phyloP scores from a whole-genome alignment of 2,329 filamentous ascomycete genomes.

The Hypoxylon rubiginosum region DNA sequence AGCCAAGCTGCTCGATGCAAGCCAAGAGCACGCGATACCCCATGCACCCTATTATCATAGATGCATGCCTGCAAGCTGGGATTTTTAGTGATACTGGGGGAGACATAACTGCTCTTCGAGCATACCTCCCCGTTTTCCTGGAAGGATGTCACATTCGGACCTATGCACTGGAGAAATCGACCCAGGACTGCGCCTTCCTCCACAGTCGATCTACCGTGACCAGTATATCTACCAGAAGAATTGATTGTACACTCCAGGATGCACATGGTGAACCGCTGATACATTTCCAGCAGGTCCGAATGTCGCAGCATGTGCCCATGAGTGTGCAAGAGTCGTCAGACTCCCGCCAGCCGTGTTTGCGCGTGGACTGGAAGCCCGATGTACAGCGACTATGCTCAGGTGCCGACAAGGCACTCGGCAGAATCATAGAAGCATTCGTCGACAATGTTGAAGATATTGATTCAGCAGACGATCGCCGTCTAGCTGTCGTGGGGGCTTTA shows the following conservation, averaged over 20 bases:
- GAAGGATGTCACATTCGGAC: conserved; percentile 19
- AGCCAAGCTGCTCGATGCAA: no score
- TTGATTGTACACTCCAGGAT: conserved; percentile 19
- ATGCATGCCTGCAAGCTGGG: conserved; percentile 37
- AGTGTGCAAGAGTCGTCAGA: background rate
- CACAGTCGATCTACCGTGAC: conserved; percentile 19
- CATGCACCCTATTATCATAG: conserved; percentile 40
- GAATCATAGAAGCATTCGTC: conserved; percentile 13
- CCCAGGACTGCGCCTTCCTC: conserved; percentile 9
- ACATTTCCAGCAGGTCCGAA: background rate
- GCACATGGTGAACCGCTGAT: background rate
- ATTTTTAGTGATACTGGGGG: conserved; percentile 27
- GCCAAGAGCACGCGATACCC: conserved; percentile 19
- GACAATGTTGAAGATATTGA: background rate
- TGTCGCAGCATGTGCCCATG: conserved; percentile 24
- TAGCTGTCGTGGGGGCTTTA: conserved; percentile 9
- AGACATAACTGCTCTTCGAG: background rate
- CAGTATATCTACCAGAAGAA: conserved; percentile 16
- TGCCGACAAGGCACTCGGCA: background rate
- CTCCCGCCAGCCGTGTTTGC: conserved; percentile 30
- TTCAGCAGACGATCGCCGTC: conserved; percentile 1
- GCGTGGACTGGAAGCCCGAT: conserved; percentile 41
- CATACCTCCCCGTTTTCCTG: conserved; percentile 37
- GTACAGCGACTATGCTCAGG: conserved; percentile 11
- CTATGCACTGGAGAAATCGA: background rate